Evolutionary conservation across 2,329 filamentous ascomycete genomes (phyloP).

Genomic region (Orbilia brochopaga): DNA sequence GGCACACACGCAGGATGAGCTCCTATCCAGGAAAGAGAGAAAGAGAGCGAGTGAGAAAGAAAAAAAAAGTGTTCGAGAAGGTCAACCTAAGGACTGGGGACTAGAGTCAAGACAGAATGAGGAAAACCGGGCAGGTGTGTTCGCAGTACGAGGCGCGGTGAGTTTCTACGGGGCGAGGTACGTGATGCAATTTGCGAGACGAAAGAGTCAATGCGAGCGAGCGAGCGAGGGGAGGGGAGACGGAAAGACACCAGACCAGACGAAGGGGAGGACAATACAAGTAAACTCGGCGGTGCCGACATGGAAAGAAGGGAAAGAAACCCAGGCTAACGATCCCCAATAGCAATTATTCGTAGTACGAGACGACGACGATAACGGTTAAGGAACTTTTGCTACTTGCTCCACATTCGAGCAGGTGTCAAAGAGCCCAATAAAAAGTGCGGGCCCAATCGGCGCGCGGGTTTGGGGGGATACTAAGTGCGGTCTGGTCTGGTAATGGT

Average conservation of each 20-base stretch:
- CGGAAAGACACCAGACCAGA: too few relatives aligned
- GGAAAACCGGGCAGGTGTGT: slow-evolving; percentile 45
- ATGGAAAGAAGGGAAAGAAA: too few relatives aligned
- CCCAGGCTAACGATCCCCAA: slow-evolving; percentile 31
- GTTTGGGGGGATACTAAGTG: slow-evolving; percentile 12
- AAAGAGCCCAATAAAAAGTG: slow-evolving; percentile 34
- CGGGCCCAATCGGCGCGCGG: slow-evolving; percentile 25
- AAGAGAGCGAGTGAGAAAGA: neutral
- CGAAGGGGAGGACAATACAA: slow-evolving; percentile 29
- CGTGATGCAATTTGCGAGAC: slow-evolving; percentile 51
- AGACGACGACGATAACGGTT: slow-evolving; percentile 20
- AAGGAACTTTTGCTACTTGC: slow-evolving; percentile 15
- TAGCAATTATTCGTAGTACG: slow-evolving; percentile 27
- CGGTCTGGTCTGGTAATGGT: too few relatives aligned
- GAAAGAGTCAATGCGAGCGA: slow-evolving; percentile 50
- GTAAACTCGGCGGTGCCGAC: slow-evolving; percentile 35
- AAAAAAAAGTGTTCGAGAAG: slow-evolving; percentile 20
- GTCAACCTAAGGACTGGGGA: slow-evolving; percentile 12
- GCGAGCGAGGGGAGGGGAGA: slow-evolving; percentile 31
- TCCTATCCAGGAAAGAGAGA: slow-evolving; percentile 34
- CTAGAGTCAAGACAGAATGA: slow-evolving; percentile 15
- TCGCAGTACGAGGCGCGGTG: slow-evolving; percentile 44
- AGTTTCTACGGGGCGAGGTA: slow-evolving; percentile 47
- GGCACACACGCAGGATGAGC: slow-evolving; percentile 41
- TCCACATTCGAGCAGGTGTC: slow-evolving; percentile 40